A percentile compares a stretch with the other conserved stretches of the same genome.
Evolutionary conservation across 768 basidiomycete species (phyloP).

Genomic region (Leccinum barrowsii): DNA sequence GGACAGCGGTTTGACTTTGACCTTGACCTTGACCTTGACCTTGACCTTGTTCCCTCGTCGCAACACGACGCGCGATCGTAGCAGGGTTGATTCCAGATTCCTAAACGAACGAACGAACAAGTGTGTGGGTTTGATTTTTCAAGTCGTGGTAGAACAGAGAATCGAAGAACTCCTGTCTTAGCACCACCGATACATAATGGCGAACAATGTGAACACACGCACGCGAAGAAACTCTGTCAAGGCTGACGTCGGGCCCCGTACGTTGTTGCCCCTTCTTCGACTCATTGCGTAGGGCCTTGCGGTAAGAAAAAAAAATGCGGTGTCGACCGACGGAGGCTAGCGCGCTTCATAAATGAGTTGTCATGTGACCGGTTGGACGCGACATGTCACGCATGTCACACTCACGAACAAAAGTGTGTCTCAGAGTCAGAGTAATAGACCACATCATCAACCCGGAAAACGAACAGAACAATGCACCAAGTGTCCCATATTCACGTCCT

Average conservation of each 20-base stretch:
- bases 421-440: too few relatives aligned
- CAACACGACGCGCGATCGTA: slow-evolving; percentile 37
- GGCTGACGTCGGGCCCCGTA: slow-evolving; percentile 80
- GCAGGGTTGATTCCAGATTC: slow-evolving; percentile 51
- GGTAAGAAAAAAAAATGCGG: slow-evolving; percentile 14
- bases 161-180: not conserved
- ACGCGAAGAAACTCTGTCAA: slow-evolving; percentile 80
- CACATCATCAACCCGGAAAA: not conserved
- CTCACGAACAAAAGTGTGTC: not conserved
- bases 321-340: not conserved
- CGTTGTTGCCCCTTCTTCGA: slow-evolving; percentile 44
- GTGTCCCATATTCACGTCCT: not conserved
- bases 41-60: slow-evolving; percentile 28
- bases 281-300: slow-evolving; percentile 20
- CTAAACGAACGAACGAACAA: slow-evolving; percentile 20
- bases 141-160: slow-evolving; percentile 18
- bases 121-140: not conserved
- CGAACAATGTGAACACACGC: slow-evolving; percentile 14
- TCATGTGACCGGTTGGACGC: not conserved
- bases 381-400: not conserved
- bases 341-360: not conserved
- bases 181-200: not conserved
- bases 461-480: slow-evolving; percentile 7
- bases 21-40: slow-evolving; percentile 28
- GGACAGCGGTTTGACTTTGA: slow-evolving; percentile 30